A percentile compares a stretch with the other conserved stretches of the same genome.
Conservation (phyloP, 1,284 basidiomycete species). For the Melampsora americana region DNA sequence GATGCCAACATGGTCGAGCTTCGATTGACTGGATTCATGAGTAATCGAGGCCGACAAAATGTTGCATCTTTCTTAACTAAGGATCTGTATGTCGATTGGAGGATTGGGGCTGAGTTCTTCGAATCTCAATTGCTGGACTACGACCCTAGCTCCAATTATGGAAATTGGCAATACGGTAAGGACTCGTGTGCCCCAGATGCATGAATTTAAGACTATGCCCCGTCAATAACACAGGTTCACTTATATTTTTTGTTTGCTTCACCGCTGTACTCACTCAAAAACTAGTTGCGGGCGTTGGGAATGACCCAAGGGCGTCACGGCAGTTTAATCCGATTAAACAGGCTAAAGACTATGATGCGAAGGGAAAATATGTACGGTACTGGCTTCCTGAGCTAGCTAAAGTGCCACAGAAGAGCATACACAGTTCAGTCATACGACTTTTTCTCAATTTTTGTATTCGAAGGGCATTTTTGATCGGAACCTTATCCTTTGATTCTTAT, state of each 20-base stretch:
- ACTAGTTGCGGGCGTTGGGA: conserved; percentile 59
- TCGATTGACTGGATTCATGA: conserved; percentile 60
- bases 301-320: conserved; percentile 60
- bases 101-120: conserved; percentile 61
- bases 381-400: conserved; percentile 59
- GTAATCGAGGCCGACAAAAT: conserved; percentile 62
- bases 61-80: conserved; percentile 61
- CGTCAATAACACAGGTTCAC: neutral
- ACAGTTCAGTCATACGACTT: conserved; percentile 46
- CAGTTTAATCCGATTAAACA: conserved; percentile 64
- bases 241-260: neutral
- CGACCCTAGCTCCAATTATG: conserved; percentile 55
- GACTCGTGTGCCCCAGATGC: neutral
- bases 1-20: conserved; percentile 62
- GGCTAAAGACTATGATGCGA: conserved; percentile 59
- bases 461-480: too few relatives aligned
- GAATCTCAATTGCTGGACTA: conserved; percentile 59
- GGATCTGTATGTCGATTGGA: conserved; percentile 61
- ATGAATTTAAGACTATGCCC: neutral
- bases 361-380: conserved; percentile 58
- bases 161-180: conserved; percentile 57
- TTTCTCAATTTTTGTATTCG: neutral
- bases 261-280: too few relatives aligned
- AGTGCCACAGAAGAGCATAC: conserved; percentile 53
- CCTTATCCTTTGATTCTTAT: too few relatives aligned